phyloP scores from a whole-genome alignment of 2,329 filamentous ascomycete species.

The Fusarium sp. region DNA sequence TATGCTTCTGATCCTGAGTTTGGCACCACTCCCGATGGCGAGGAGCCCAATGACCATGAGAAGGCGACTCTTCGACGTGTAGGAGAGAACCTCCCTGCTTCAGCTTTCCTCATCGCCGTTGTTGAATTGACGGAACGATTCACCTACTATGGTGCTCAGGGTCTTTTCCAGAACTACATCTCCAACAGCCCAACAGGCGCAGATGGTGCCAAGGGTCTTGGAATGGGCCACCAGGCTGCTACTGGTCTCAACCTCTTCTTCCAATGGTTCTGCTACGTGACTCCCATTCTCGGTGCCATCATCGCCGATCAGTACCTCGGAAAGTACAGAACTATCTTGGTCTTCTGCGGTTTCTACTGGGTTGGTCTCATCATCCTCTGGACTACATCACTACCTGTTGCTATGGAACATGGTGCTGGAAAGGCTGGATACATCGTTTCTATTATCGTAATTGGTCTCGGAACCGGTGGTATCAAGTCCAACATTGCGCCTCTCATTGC shows the following conservation, averaged over 20 bases:
- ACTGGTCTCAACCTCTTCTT: conserved; percentile 67
- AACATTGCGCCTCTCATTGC: conserved; percentile 70
- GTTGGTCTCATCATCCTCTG: conserved; percentile 65
- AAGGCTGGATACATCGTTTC: conserved; percentile 63
- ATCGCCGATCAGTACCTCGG: conserved; percentile 68
- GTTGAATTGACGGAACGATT: conserved; percentile 68
- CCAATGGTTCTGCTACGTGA: conserved; percentile 61
- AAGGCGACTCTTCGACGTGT: conserved; percentile 61
- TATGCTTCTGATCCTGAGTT: conserved; percentile 41
- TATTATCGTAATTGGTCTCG: conserved; percentile 72
- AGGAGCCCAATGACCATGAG: conserved; percentile 64
- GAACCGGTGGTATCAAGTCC: conserved; percentile 76
- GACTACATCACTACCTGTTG: conserved; percentile 57
- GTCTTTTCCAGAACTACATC: conserved; percentile 67
- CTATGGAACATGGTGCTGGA: conserved; percentile 52
- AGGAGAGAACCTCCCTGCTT: conserved; percentile 64
- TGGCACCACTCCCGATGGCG: conserved; percentile 55
- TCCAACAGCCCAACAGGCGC: conserved; percentile 47
- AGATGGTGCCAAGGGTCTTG: conserved; percentile 61
- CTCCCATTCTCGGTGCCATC: conserved; percentile 62
- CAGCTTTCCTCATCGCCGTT: conserved; percentile 66
- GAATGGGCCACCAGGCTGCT: conserved; percentile 64
- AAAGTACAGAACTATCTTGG: conserved; percentile 70
- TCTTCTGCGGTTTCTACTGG: conserved; percentile 68
- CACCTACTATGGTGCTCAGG: conserved; percentile 65